Evolutionary conservation across 1,284 basidiomycete genomes (phyloP).

Genomic region (Pseudozyma hubeiensis): DNA sequence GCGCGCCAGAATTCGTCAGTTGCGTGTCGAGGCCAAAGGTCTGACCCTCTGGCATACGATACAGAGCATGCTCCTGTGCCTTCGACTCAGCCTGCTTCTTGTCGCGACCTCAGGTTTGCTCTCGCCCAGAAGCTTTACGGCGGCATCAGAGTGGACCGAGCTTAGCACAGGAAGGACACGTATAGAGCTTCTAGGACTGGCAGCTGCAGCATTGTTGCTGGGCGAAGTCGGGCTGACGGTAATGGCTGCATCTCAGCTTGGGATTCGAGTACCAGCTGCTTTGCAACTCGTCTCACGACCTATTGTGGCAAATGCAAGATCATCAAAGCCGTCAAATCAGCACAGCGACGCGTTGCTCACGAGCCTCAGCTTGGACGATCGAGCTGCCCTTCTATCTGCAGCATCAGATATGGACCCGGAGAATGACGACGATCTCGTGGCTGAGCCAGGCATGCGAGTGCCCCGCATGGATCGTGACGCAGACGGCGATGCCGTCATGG

Average conservation of each 20-base stretch:
- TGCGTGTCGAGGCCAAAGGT: slow-evolving; percentile 19
- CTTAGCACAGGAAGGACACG: not conserved
- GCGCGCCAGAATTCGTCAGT: slow-evolving; percentile 14
- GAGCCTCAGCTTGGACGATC: slow-evolving; percentile 34
- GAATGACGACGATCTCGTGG: not conserved
- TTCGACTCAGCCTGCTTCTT: slow-evolving; percentile 1
- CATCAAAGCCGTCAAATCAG: not conserved
- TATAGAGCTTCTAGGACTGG: slow-evolving; percentile 9
- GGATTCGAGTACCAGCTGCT: slow-evolving; percentile 17
- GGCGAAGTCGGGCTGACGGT: slow-evolving; percentile 16
- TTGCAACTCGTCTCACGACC: slow-evolving; percentile 40
- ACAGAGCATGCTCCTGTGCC: slow-evolving; percentile 7
- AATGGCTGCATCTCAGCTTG: slow-evolving; percentile 13
- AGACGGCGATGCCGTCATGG: slow-evolving; percentile 43
- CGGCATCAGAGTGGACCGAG: slow-evolving; percentile 1
- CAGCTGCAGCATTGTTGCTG: slow-evolving; percentile 6
- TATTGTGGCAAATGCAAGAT: not conserved
- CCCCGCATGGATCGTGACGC: slow-evolving; percentile 16
- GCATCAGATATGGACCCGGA: not conserved
- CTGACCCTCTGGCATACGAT: slow-evolving; percentile 10
- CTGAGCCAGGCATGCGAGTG: not conserved
- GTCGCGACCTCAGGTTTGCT: not conserved
- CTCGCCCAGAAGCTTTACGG: not conserved
- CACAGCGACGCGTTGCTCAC: slow-evolving; percentile 20
- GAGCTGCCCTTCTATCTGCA: not conserved